These are phyloP conservation scores for Dipteronia sinensis DNA, from an alignment of 345 rosid genomes.

Conservation along the genomic window DNA sequence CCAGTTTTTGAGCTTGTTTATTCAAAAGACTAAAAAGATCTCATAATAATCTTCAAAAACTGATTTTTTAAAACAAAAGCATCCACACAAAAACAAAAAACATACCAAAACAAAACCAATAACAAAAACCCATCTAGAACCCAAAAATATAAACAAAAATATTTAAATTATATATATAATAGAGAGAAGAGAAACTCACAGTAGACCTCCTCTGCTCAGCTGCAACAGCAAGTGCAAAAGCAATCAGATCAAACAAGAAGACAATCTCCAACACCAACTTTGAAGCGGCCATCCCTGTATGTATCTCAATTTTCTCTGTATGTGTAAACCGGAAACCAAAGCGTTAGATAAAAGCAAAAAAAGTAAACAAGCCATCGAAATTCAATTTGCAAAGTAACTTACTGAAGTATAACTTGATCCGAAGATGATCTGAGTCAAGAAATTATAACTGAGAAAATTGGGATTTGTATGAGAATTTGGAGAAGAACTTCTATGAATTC, in stretches of 20 bases:
- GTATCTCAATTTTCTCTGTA: not conserved
- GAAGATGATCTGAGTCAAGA: too few relatives aligned
- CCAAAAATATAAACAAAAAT: not conserved
- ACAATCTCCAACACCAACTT: constrained; percentile 58
- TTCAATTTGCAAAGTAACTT: too few relatives aligned
- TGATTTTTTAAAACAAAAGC: not conserved
- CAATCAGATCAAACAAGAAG: constrained; percentile 72
- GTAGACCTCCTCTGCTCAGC: constrained; percentile 91
- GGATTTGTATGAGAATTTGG: too few relatives aligned
- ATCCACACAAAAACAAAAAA: not conserved
- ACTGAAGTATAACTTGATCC: too few relatives aligned
- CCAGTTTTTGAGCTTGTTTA: not conserved
- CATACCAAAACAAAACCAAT: too few relatives aligned
- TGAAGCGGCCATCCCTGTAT: constrained; percentile 61
- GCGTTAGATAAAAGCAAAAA: constrained; percentile 18
- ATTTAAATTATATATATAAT: not conserved
- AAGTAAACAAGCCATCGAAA: too few relatives aligned
- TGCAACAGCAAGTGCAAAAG: constrained; percentile 94
- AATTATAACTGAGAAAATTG: too few relatives aligned
- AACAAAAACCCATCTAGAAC: not conserved
- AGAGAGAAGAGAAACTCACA: constrained; percentile 42
- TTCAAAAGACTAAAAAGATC: not conserved
- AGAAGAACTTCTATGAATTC: too few relatives aligned
- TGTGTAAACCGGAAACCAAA: not conserved
- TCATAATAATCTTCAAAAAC: not conserved